Base-by-base conservation (phyloP, 1,284 basidiomycete species). In the Boletellus deceptivus region DNA sequence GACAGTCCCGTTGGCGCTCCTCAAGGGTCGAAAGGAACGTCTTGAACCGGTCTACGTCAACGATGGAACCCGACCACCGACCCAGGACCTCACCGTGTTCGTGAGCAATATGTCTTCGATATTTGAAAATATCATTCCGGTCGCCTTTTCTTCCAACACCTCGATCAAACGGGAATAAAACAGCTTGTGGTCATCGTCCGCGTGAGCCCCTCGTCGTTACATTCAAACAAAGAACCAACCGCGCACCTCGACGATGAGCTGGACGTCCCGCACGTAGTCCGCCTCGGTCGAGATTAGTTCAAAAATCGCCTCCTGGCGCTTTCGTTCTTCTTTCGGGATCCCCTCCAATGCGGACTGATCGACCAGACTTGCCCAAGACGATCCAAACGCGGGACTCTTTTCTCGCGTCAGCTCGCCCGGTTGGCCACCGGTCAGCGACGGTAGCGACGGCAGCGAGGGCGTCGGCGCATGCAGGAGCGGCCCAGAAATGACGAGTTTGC, bases 261-360 rank as follows among this genome's bases (percentile, higher is more conserved):
- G 94, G 40, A 97, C 68, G 68, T 95, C 91, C 22, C 91, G 80
- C 43, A 97, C 92, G 64, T 96, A 97, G 0, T 87, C 82, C 13
- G 75, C 78, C 67, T 98, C 95, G 0, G 94, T 97, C 3, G 80
- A 79, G 58, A 97, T 94, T 42, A 98, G 76, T 70, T 98, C 94
- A 63, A 95, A 97, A 43, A 96, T 95, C 0, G 82, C 84, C 75
- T 97, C 94, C 69, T 98, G 95, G 38, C 93, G 78, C 55, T 86
- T 89, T 37, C 94, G 78, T 65, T 98, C 94, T 35, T 74, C 73
- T 0, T 77, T 67, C 1, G 88, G 85, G 45, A 97, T 86, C 14
- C 82, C 89, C 22, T 86, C 84, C 31, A 97, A 70, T 0, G 89
- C 90, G 34, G 83, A 82, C 55, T 83, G 83, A 59, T 95, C 91